Percentiles rank a stretch among this genome's conserved stretches.
phyloP scores from a whole-genome alignment of 768 basidiomycete species.

The Boletus rubescentipes region DNA sequence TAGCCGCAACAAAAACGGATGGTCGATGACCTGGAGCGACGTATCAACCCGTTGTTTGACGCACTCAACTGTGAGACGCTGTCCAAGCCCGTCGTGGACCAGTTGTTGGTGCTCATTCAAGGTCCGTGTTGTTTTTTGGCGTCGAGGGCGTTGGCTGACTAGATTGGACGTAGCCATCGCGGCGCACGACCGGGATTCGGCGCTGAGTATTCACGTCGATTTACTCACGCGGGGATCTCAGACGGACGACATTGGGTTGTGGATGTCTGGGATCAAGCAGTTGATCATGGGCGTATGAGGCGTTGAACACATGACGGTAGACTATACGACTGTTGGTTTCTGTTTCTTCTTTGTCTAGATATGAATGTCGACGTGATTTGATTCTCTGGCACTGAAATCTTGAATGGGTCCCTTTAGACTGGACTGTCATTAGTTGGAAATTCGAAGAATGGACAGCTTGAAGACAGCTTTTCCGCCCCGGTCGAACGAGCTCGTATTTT shows the following conservation, averaged over 20 bases:
- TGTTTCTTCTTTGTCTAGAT: too few species aligned
- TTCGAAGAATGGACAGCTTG: too few species aligned
- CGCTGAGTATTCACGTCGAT: conserved; percentile 83
- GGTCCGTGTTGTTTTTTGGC: conserved; percentile 45
- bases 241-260: conserved; percentile 79
- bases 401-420: too few species aligned
- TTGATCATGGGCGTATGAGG: conserved; percentile 67
- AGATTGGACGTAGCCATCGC: conserved; percentile 62
- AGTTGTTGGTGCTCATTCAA: conserved; percentile 66
- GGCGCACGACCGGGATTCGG: conserved; percentile 70
- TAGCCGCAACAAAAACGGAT: conserved; percentile 83
- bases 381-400: too few species aligned
- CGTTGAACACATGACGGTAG: too few species aligned
- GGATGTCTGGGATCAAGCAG: conserved; percentile 91
- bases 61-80: conserved; percentile 89
- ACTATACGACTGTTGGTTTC: too few species aligned
- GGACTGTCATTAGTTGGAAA: too few species aligned
- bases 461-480: too few species aligned
- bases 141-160: background rate
- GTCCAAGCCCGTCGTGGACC: conserved; percentile 65
- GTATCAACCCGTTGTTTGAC: conserved; percentile 85
- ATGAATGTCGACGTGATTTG: too few species aligned
- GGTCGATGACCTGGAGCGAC: conserved; percentile 82
- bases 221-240: conserved; percentile 76
- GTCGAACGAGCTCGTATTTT: too few species aligned